Evolutionary conservation across 352 stramenopile species (phyloP), one percentile per base, ranked within the genome.

Genomic region (Phytophthora fragariaefolia): DNA sequence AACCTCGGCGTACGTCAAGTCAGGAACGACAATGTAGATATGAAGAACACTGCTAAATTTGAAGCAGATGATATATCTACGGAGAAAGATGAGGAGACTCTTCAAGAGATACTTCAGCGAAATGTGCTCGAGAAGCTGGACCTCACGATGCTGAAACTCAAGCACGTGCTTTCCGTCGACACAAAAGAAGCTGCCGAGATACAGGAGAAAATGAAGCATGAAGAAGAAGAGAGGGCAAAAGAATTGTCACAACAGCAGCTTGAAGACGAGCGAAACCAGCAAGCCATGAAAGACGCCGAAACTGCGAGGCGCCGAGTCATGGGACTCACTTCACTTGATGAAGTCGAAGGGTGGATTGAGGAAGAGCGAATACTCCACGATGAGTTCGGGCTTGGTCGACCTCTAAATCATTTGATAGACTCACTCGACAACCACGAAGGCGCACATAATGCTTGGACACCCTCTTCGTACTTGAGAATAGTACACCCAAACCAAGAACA

Each of bases 141-240:
- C n/a, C 60, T 89, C 2, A 85, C 82, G n/a, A 90, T 90, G 6
- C 45, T 90, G 10, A 79, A 79, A 57, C 69, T 90, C n/a, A 78
- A 73, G 17, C 82, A 90, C 36, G 72, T 85, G 20, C 71, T 90
- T 1, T 60, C 45, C 2, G 77, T 90, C 24, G 73, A 85, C 23
- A 50, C 56, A 15, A 90, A 90, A 59, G 82, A 87, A 58, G 65
- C 73, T 3, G 62, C 52, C 3, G 82, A 88, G 51, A 66, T 62
- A 0, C 63, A 72, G 17, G 65, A 57, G 17, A 48, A 36, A 17
- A 45, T 66, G 43, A 24, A 61, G 50, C 45, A 49, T 50, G 54
- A 76, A n/a, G 17, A 60, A 9, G 34, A 63, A 12, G 50, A 62
- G 32, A 34, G 71, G 23, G 38, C 49, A n/a, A 50, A 36, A 32